Conservation (phyloP, 345 rosid species). For the Leavenworthia alabamica region DNA sequence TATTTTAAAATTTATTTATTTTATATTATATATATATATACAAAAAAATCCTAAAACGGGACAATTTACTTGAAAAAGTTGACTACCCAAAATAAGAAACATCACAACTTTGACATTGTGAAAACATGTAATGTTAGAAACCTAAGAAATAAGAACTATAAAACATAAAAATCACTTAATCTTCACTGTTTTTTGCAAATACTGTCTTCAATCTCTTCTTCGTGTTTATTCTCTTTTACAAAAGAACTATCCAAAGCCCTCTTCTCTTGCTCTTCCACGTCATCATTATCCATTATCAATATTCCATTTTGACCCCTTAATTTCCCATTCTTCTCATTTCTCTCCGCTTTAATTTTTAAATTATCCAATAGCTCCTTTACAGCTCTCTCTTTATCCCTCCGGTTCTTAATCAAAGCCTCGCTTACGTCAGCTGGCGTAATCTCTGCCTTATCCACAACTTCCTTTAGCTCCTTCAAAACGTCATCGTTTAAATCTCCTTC, state of each 20-base stretch:
- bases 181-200: conserved; percentile 21
- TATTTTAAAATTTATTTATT: no score
- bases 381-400: conserved; percentile 13
- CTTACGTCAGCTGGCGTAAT: conserved; percentile 27
- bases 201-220: conserved; percentile 15
- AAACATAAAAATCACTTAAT: neutral
- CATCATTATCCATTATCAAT: neutral
- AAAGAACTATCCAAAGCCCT: conserved; percentile 12
- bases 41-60: no score
- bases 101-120: conserved; percentile 15
- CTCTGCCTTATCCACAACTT: conserved; percentile 36
- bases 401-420: conserved; percentile 21
- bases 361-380: conserved; percentile 5
- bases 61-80: neutral
- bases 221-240: neutral
- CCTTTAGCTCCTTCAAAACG: conserved; percentile 33
- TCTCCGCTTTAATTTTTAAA: conserved; percentile 8
- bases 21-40: no score
- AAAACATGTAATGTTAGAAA: neutral
- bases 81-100: neutral
- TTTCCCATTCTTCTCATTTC: neutral
- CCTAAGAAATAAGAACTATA: neutral
- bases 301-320: neutral
- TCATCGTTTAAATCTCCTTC: conserved; percentile 23
- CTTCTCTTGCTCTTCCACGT: conserved; percentile 17